phyloP scores from a whole-genome alignment of 768 basidiomycete species.

The Atractiella rhizophila region DNA sequence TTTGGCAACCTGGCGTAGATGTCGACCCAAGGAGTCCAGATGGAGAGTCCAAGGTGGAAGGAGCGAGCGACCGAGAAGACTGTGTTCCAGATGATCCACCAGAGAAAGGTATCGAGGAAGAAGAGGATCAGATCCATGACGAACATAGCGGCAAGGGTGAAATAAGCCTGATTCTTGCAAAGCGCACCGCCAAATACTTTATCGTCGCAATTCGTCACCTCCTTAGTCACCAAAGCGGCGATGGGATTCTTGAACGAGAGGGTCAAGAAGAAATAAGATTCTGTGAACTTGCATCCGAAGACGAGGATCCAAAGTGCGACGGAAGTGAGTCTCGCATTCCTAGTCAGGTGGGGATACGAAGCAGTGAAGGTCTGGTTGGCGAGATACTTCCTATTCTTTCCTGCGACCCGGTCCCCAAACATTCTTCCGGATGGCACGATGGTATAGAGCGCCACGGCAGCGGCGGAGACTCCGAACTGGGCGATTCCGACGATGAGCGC shows the following conservation, averaged over 20 bases:
- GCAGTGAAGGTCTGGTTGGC: constrained; percentile 97
- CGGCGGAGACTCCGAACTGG: constrained; percentile 78
- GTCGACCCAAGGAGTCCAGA: constrained; percentile 99
- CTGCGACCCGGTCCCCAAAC: constrained; percentile 93
- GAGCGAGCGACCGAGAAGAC: constrained; percentile 57
- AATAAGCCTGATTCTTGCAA: constrained; percentile 78
- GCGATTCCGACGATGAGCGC: constrained; percentile 83
- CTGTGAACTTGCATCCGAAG: constrained; percentile 85
- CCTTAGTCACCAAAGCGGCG: constrained; percentile 85
- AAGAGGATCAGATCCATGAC: constrained; percentile 90
- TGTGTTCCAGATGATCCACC: constrained; percentile 99
- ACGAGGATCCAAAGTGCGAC: constrained; percentile 66
- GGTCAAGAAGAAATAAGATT: constrained; percentile 95
- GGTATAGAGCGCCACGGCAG: constrained; percentile 63
- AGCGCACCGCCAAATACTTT: constrained; percentile 57
- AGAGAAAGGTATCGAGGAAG: constrained; percentile 98
- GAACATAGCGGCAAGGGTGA: constrained; percentile 92
- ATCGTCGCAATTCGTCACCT: constrained; percentile 69
- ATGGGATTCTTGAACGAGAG: constrained; percentile 84
- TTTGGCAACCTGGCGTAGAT: constrained; percentile 89
- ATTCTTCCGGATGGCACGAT: constrained; percentile 87
- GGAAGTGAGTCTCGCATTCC: constrained; percentile 46
- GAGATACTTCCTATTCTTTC: constrained; percentile 86
- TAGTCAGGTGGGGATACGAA: constrained; percentile 50
- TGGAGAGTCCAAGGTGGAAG: constrained; percentile 73